Evolutionary conservation across 345 rosid species (phyloP).

Genomic region (Psidium guajava): DNA sequence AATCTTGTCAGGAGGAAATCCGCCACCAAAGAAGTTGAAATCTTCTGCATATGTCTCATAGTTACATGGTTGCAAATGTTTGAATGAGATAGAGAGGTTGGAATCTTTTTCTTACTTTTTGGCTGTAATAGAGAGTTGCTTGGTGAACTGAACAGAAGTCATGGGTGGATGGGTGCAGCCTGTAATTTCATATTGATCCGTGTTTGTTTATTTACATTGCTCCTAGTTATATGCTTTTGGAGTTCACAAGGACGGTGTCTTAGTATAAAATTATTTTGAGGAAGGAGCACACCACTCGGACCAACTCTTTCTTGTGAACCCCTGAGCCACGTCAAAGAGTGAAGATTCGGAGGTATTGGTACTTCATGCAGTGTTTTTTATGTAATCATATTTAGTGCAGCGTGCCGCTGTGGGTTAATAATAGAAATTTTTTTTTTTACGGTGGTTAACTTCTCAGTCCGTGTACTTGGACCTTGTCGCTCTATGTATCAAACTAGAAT

Average conservation of each 20-base stretch:
- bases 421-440: background rate
- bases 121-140: background rate
- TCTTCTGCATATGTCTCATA: constrained; percentile 22
- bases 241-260: background rate
- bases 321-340: background rate
- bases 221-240: background rate
- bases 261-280: background rate
- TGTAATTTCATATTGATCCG: background rate
- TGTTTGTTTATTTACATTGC: background rate
- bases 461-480: background rate
- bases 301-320: background rate
- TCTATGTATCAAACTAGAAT: background rate
- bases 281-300: background rate
- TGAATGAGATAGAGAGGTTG: background rate
- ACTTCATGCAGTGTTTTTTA: background rate
- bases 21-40: constrained; percentile 85
- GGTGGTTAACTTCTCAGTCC: background rate
- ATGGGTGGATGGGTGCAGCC: background rate
- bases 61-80: constrained; percentile 1
- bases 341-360: background rate
- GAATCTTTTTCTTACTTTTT: background rate
- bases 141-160: background rate
- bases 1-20: constrained; percentile 85
- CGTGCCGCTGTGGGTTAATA: background rate
- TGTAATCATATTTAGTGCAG: background rate